These are phyloP conservation scores for Arachis hypogaea DNA, from an alignment of 306 rosid genomes.

Conservation along the genomic window DNA sequence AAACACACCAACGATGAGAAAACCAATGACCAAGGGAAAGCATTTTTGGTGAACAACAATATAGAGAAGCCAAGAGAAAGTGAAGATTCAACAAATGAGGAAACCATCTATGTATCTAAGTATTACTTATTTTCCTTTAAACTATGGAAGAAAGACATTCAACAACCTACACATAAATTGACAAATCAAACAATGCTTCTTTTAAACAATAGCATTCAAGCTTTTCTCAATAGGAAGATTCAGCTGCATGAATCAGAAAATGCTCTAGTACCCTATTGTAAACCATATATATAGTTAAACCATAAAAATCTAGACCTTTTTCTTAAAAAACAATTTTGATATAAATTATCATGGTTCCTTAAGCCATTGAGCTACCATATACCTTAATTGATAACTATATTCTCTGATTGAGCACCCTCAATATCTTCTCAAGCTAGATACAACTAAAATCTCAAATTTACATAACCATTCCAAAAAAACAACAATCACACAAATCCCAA, in stretches of 20 bases:
- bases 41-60: not conserved
- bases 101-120: conserved; percentile 11
- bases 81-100: not conserved
- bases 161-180: not conserved
- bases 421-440: not conserved
- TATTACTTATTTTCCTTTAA: not conserved
- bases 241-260: not conserved
- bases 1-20: not conserved
- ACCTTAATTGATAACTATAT: not conserved
- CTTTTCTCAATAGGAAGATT: not conserved
- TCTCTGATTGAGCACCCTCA: not conserved
- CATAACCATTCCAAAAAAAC: conserved; percentile 4
- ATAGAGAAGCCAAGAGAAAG: conserved; percentile 13
- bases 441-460: not conserved
- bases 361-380: not conserved
- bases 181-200: not conserved
- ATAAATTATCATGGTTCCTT: not conserved
- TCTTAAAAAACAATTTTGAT: too few species aligned
- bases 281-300: not conserved
- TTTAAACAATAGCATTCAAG: not conserved
- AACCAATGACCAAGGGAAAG: conserved; percentile 1
- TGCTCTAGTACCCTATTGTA: not conserved
- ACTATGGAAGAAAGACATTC: conserved; percentile 9
- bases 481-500: conserved; percentile 23
- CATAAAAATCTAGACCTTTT: not conserved